Percentiles rank a stretch among this genome's conserved stretches.
These are phyloP conservation scores for Solanum hybrid DNA, from an alignment of 305 asterid genomes.

Conservation along the genomic window DNA sequence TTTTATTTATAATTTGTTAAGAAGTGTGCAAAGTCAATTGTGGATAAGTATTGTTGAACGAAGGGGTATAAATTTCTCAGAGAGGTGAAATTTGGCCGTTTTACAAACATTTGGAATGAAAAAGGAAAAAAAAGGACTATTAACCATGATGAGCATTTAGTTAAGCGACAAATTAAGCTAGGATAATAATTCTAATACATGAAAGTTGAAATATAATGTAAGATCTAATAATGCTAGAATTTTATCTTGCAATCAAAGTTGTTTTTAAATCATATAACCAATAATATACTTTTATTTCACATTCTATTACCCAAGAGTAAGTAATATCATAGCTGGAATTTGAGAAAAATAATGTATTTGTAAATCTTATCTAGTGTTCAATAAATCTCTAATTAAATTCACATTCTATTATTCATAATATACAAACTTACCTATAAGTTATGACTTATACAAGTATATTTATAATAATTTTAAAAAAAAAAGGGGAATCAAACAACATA, in stretches of 20 bases:
- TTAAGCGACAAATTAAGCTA: not conserved
- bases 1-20: too few species aligned
- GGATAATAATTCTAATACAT: not conserved
- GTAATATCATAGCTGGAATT: not conserved
- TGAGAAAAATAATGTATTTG: not conserved
- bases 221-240: not conserved
- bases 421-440: not conserved
- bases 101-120: not conserved
- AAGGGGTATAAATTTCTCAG: not conserved
- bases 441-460: not conserved
- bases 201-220: not conserved
- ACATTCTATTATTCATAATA: not conserved
- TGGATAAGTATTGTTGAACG: too few species aligned
- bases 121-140: not conserved
- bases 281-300: not conserved
- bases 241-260: not conserved
- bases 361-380: not conserved
- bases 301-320: not conserved
- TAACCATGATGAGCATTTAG: not conserved
- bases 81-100: not conserved
- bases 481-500: not conserved
- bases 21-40: too few species aligned
- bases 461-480: not conserved
- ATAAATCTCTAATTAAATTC: not conserved
- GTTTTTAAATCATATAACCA: not conserved